Base-by-base conservation (phyloP, 345 rosid species). In the Eutrema heterophyllum region DNA sequence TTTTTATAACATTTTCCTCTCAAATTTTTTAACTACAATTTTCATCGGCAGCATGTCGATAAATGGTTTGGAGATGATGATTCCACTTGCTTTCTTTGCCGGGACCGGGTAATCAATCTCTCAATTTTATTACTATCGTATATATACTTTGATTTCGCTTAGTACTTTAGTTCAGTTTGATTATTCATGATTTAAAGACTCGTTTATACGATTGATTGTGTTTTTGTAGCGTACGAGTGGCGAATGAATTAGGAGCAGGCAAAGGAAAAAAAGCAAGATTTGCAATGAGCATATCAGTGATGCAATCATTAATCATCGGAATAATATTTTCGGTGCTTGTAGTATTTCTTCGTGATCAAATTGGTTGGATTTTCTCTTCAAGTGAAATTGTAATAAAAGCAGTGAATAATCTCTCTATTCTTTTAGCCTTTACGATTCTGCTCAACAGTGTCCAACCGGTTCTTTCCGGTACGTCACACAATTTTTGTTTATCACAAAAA, bases 191-290 rank as follows among this genome's bases (percentile, higher is more conserved):
- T 18, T n/a, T 18, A 58, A 38, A 18, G 30, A 58, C 6, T 27
- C 29, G 29, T 27, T 27, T 27, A 27, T 3, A 27, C 29, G 29
- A 27, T 1, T 3, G 29, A 27, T 27, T n/a, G n/a, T n/a, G n/a
- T 27, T 3, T 36, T 5, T 68, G 67, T 83, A 89, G 97, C 62
- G 93, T 92, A 9, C 75, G 97, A 65, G 95, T 90, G 33, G 91
- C 98, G 0, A 67, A 51, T 52, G 71, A 65, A 35, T 49, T 65
- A 49, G 70, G 70, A 49, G 57, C 57, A 5, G 71, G 61, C 7
- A 52, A 67, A 0, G 72, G 72, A 3, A 41, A 54, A 55, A 9
- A 43, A 43, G 64, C 72, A 15, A 55, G 2, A 68, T 55, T 55
- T 7, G 64, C 72, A 2, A 68, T 43, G 72, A 68, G 55, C 4